phyloP scores from a whole-genome alignment of 768 basidiomycete genomes.

The Lentinula aciculospora region DNA sequence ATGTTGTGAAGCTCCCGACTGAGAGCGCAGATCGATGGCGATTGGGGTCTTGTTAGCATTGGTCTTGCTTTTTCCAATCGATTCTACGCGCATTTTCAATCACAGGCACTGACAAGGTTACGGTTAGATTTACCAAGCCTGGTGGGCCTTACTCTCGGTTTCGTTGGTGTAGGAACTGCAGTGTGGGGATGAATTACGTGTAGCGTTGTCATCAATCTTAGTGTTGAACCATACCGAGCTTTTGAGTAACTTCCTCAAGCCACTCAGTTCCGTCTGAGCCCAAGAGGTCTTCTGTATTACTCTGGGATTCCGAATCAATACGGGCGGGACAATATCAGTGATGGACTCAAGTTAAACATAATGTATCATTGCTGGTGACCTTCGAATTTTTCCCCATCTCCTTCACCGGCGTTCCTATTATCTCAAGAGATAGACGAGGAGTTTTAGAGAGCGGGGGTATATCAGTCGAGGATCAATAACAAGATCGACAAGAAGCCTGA shows the following conservation, averaged over 20 bases:
- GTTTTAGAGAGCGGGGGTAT: too few species aligned
- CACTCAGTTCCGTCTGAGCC: not conserved
- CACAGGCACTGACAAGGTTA: too few species aligned
- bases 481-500: too few species aligned
- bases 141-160: not conserved
- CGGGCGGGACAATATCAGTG: not conserved
- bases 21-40: not conserved
- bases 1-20: not conserved
- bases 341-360: not conserved
- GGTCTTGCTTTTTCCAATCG: not conserved
- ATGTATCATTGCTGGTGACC: not conserved
- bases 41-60: not conserved
- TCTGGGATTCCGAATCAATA: not conserved
- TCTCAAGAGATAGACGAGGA: too few species aligned
- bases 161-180: not conserved
- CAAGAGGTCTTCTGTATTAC: not conserved
- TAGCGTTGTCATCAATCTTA: not conserved
- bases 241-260: not conserved
- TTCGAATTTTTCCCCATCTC: not conserved
- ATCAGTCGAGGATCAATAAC: too few species aligned
- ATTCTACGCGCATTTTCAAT: not conserved
- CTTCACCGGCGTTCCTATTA: too few species aligned
- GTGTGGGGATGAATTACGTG: not conserved
- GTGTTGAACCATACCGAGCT: not conserved
- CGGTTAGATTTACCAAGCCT: not conserved